Evolutionary conservation across 2,329 filamentous ascomycete genomes (phyloP), one percentile per base, ranked within the genome.

Genomic region (Penicillium sumatraense): DNA sequence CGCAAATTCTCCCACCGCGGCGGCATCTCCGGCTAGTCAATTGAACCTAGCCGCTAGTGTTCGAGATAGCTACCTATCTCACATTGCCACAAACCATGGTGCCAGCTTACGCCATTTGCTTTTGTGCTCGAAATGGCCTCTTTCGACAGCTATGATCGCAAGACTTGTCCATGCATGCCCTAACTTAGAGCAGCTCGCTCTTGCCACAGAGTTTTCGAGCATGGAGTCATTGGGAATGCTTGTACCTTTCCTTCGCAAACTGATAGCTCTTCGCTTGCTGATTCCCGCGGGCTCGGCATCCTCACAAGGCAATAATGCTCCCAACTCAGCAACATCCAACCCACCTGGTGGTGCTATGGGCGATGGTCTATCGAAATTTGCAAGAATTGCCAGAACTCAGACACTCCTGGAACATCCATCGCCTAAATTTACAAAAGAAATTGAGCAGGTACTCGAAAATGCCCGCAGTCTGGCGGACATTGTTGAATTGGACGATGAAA

Each of bases 121-220:
- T 2, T 77, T 88, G 4, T 78, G 79, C 2, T 78, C 84, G 29
- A 74, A 78, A 40, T 87, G 84, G 83, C 71, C 77, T 16, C 74
- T 87, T 2, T 77, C 78, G 14, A 72, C 77, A 2, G 67, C 74
- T 1, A 73, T 81, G 4, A 70, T 87, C 8, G 77, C 76, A 27
- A 77, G 78, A 7, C 70, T 87, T 6, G 80, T 84, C 27, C 78
- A 80, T 47, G 71, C 71, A 9, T 85, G 83, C 54, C 83, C 84
- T 0, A 78, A 85, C 50, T 72, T 87, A 13, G 83, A 86, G 57
- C 84, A 88, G 61, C 72, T 88, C 1, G 83, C 78, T 23, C 70
- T 86, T 20, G 78, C 82, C 7, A 73, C 81, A 14, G 72, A 79
- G 10, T 59, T 73, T 14, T 67, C 68, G 31, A 72, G 71, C 59